Evolutionary conservation across 805 yeast species (phyloP), one percentile per base, ranked within the genome.

Genomic region (Suhomyces pyralidae): DNA sequence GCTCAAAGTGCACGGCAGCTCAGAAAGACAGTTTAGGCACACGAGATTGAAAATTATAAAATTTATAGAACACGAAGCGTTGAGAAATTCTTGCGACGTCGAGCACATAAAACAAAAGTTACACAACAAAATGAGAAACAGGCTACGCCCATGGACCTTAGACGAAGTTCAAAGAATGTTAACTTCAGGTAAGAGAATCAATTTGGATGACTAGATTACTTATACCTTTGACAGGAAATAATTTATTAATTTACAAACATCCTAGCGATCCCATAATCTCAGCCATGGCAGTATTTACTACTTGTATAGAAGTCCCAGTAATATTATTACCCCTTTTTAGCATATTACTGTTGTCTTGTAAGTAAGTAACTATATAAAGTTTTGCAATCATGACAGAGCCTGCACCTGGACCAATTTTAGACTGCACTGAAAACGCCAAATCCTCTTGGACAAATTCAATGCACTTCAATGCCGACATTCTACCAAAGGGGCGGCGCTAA

Each of bases 121-220:
- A 14, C 68, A 66, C 51, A 53, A 55, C 17, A 65, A 65, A 45
- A 67, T 67, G 71, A 57, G 64, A 45, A 66, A 67, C 49, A 46
- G 69, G 28, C 44, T 55, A 28, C 52, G 67, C 49, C 69, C 70
- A 5, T 66, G 71, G 69, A 67, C 71, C 7, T 55, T 67, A 40
- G 71, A 67, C 51, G 71, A 67, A 54, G 70, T 67, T 7, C 71
- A 67, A 54, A 54, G 71, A 46, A 66, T 66, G 71, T 56, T 67
- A 40, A 66, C 70, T 12, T 55, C 65, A 9, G 63, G 65, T 9
- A 66, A 63, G 50, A 44, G 67, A 44, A 65, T 67, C 32, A 51
- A 58, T 36, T 59, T 67, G 47, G 68, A 65, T 52, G 49, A 51
- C 19, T 46, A 46, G 26, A 25, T 25, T n/a, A 42, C 45, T 7